These are phyloP conservation scores for Fraxinus paxiana DNA, from an alignment of 305 asterid genomes.

Conservation along the genomic window DNA sequence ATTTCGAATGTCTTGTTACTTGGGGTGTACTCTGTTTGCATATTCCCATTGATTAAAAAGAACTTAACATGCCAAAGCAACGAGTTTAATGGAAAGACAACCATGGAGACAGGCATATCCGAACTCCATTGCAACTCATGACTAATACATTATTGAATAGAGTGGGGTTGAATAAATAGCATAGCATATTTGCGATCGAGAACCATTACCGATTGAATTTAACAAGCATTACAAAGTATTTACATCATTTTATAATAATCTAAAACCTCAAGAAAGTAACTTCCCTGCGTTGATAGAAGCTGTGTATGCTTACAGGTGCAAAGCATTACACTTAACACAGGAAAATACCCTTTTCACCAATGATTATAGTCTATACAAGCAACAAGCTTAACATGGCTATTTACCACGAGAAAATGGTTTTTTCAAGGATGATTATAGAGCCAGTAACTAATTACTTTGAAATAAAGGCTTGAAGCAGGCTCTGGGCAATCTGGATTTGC, in stretches of 20 bases:
- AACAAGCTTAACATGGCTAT: neutral
- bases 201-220: neutral
- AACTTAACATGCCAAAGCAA: neutral
- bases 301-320: neutral
- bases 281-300: neutral
- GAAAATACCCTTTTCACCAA: neutral
- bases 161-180: neutral
- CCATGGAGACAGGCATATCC: neutral
- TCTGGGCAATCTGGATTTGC: constrained; percentile 41
- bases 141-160: neutral
- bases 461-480: constrained; percentile 51
- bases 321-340: neutral
- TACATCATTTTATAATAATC: neutral
- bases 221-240: neutral
- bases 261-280: neutral
- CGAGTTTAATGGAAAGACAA: neutral
- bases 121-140: neutral
- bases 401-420: neutral
- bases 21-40: neutral
- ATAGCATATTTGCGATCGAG: neutral
- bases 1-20: neutral
- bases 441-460: constrained; percentile 11
- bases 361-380: neutral
- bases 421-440: neutral
- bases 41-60: neutral